These are phyloP conservation scores for Rhodamnia rubescens DNA, from an alignment of 345 rosid genomes.

Conservation along the genomic window DNA sequence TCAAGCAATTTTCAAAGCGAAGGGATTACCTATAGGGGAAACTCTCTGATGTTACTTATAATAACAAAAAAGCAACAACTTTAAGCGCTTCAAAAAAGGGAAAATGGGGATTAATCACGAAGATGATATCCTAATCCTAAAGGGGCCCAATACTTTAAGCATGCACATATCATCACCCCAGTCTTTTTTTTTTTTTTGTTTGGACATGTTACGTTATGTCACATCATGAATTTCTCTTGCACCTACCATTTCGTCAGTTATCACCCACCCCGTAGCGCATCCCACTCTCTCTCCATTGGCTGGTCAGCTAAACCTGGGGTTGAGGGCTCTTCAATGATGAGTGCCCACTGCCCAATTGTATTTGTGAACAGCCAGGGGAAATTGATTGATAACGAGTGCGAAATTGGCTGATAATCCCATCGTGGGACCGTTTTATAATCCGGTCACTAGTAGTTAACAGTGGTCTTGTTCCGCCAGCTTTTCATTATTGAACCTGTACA, in stretches of 20 bases:
- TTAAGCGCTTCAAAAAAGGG: not conserved
- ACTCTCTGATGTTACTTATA: not conserved
- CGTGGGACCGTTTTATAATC: slow-evolving; percentile 1
- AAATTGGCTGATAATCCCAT: not conserved
- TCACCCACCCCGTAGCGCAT: not conserved
- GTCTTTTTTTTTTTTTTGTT: not conserved
- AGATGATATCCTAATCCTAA: not conserved
- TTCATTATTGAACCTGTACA: not conserved
- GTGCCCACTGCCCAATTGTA: not conserved
- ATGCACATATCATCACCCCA: not conserved
- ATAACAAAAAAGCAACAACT: not conserved
- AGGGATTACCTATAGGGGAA: not conserved
- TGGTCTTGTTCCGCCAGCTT: not conserved
- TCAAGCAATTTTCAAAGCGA: not conserved
- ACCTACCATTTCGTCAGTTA: not conserved
- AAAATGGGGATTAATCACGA: not conserved
- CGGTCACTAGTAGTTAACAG: not conserved
- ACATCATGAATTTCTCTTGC: not conserved
- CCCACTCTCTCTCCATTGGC: not conserved
- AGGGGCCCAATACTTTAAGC: not conserved
- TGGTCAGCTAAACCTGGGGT: not conserved
- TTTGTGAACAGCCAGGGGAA: slow-evolving; percentile 22
- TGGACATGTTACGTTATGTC: not conserved
- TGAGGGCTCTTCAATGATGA: not conserved
- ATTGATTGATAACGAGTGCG: slow-evolving; percentile 12